A percentile compares a stretch with the other conserved stretches of the same genome.
Conservation (phyloP, 2,329 filamentous ascomycete genomes). For the Aspergillus bombycis region DNA sequence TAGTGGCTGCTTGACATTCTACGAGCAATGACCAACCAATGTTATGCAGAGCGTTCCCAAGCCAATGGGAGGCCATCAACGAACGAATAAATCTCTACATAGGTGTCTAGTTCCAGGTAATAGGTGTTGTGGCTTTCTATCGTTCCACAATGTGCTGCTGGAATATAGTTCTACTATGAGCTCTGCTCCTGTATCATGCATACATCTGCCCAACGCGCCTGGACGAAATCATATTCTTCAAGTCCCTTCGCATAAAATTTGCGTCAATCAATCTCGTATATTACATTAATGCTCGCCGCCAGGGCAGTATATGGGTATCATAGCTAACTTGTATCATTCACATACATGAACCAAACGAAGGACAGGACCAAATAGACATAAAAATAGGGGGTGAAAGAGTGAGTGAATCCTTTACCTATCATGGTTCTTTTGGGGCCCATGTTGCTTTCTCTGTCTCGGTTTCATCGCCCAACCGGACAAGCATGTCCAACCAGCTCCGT, state of each 20-base stretch:
- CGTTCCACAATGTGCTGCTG: background rate
- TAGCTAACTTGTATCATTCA: conserved; percentile 6
- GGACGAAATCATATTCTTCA: background rate
- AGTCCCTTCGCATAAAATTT: background rate
- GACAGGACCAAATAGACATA: background rate
- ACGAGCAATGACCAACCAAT: no score
- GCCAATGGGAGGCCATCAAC: background rate
- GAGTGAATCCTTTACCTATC: conserved; percentile 5
- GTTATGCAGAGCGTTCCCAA: background rate
- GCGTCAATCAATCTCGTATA: conserved; percentile 5
- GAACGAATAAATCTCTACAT: background rate
- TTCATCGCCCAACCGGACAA: conserved; percentile 64
- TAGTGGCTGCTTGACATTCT: no score
- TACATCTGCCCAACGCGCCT: background rate
- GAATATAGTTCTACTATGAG: background rate
- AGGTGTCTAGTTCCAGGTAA: background rate
- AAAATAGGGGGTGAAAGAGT: conserved; percentile 9
- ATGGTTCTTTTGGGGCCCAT: background rate
- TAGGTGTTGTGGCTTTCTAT: background rate
- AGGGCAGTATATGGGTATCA: conserved; percentile 20
- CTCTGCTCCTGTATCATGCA: background rate
- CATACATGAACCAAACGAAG: conserved; percentile 8
- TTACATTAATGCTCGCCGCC: conserved; percentile 24
- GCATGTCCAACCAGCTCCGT: conserved; percentile 62
- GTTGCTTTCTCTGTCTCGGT: conserved; percentile 34